Conservation (phyloP, 768 basidiomycete species). For the Suillus subaureus region DNA sequence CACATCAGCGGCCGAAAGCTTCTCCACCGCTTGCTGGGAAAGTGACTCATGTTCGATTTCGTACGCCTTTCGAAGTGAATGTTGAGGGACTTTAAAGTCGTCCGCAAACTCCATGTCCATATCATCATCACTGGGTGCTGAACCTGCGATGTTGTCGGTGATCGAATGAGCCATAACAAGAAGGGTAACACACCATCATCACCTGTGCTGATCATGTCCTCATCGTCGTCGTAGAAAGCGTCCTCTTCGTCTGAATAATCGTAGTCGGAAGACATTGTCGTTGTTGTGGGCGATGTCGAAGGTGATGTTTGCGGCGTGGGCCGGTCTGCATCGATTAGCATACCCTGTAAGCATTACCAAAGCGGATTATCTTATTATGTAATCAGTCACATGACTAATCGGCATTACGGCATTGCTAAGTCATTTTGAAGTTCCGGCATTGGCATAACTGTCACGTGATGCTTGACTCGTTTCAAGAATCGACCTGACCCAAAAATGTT, state of each 20-base stretch:
- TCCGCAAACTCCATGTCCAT: constrained; percentile 73
- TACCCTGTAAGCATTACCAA: constrained; percentile 7
- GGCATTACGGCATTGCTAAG: background rate
- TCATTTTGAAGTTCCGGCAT: background rate
- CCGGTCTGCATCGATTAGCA: constrained; percentile 7
- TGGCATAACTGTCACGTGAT: constrained; percentile 1
- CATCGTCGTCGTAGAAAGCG: constrained; percentile 71
- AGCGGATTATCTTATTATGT: constrained; percentile 4
- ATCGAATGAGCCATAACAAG: constrained; percentile 22
- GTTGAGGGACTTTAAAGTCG: constrained; percentile 60
- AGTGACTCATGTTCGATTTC: constrained; percentile 86
- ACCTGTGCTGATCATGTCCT: constrained; percentile 62
- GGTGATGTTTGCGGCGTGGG: constrained; percentile 11
- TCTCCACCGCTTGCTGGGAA: constrained; percentile 71
- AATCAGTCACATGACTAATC: background rate
- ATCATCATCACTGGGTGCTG: constrained; percentile 55
- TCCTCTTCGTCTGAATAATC: constrained; percentile 70
- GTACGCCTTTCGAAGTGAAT: constrained; percentile 68
- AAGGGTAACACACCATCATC: constrained; percentile 49
- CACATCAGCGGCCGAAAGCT: constrained; percentile 74
- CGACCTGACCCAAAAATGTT: constrained; percentile 23
- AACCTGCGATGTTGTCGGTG: constrained; percentile 30
- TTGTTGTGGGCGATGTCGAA: constrained; percentile 21
- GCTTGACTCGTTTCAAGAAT: constrained; percentile 13
- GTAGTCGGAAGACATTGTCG: constrained; percentile 62